A percentile compares a stretch with the other conserved stretches of the same genome.
These are phyloP conservation scores for Saturnispora dispora DNA, from an alignment of 805 yeast genomes.

Conservation along the genomic window DNA sequence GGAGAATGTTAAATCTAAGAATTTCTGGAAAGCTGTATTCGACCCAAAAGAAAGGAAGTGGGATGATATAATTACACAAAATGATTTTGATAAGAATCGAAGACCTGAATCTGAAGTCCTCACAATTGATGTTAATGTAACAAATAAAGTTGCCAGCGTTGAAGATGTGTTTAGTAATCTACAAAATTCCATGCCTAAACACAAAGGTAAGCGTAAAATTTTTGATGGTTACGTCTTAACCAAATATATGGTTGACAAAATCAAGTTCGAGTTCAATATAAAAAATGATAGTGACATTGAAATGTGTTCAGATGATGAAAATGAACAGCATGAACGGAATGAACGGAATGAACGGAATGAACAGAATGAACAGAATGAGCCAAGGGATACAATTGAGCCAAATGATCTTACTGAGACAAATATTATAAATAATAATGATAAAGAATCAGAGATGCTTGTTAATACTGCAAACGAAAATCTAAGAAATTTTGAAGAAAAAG, in stretches of 20 bases:
- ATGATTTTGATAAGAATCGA: slow-evolving; percentile 18
- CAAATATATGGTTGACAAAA: slow-evolving; percentile 38
- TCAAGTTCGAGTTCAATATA: slow-evolving; percentile 28
- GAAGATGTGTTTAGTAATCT: slow-evolving; percentile 16
- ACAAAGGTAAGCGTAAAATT: slow-evolving; percentile 34
- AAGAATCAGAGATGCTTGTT: background rate
- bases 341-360: background rate
- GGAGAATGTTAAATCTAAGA: slow-evolving; percentile 2
- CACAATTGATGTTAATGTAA: slow-evolving; percentile 12
- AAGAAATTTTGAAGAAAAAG: too few species aligned
- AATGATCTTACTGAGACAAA: background rate
- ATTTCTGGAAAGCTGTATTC: background rate
- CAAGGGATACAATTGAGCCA: background rate
- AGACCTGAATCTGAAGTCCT: background rate
- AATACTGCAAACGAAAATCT: background rate
- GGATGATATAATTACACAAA: slow-evolving; percentile 10
- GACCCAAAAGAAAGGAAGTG: slow-evolving; percentile 3
- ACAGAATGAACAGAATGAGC: background rate
- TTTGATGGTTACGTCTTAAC: slow-evolving; percentile 46
- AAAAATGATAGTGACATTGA: slow-evolving; percentile 1
- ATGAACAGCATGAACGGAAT: background rate
- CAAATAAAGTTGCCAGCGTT: slow-evolving; percentile 15
- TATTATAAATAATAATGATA: background rate
- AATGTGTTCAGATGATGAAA: slow-evolving; percentile 2
- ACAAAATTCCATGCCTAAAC: slow-evolving; percentile 24